phyloP scores from a whole-genome alignment of 192 early-diverging fungal species.

The Backusella liffmaniae region DNA sequence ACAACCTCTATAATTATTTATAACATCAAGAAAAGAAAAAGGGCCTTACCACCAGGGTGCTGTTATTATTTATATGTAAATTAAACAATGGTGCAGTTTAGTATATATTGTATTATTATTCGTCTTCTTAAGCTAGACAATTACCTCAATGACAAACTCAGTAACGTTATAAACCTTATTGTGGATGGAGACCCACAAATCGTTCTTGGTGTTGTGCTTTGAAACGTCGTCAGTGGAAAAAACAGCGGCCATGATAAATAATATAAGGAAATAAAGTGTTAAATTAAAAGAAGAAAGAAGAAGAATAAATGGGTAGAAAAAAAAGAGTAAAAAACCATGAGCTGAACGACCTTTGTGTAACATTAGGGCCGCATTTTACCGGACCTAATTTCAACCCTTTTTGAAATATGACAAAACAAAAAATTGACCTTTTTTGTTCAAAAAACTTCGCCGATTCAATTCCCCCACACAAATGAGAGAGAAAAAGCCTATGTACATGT shows the following conservation, averaged over 20 bases:
- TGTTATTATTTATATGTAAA: slow-evolving; percentile 28
- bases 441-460: background rate
- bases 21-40: background rate
- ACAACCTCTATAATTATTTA: background rate
- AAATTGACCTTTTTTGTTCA: background rate
- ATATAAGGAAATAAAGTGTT: background rate
- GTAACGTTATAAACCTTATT: slow-evolving; percentile 80
- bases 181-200: slow-evolving; percentile 78
- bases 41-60: slow-evolving; percentile 71
- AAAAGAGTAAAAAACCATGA: background rate
- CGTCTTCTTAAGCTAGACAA: background rate
- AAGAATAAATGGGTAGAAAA: background rate
- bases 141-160: slow-evolving; percentile 72
- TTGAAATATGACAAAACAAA: background rate
- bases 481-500: background rate
- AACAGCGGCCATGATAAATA: slow-evolving; percentile 11
- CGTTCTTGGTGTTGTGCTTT: slow-evolving; percentile 63
- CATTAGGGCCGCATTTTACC: background rate
- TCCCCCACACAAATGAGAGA: background rate
- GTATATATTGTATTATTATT: background rate
- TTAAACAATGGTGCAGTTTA: background rate
- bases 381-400: background rate
- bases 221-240: slow-evolving; percentile 64
- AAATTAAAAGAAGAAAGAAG: background rate
- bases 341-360: background rate